These are phyloP conservation scores for Eruca vesicaria DNA, from an alignment of 441 rosid genomes.

Conservation along the genomic window DNA sequence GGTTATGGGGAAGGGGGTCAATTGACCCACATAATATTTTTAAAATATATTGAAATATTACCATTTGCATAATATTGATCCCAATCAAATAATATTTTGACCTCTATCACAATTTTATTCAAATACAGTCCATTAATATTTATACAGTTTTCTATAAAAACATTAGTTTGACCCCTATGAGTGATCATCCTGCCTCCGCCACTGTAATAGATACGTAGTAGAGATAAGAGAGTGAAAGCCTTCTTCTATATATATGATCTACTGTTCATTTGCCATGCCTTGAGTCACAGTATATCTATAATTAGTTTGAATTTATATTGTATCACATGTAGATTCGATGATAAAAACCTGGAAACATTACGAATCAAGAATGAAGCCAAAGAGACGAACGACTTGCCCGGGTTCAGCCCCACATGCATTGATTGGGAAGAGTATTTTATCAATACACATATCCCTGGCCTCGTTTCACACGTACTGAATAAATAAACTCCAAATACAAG, in stretches of 20 bases:
- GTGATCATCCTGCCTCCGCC: too few species aligned
- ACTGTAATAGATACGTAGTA: background rate
- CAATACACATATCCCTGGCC: slow-evolving; percentile 21
- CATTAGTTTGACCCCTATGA: too few species aligned
- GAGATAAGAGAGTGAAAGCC: background rate
- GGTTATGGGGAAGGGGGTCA: too few species aligned
- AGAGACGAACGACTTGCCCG: background rate
- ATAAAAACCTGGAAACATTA: background rate
- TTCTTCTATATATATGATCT: background rate
- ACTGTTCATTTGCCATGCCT: background rate
- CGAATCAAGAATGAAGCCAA: slow-evolving; percentile 7
- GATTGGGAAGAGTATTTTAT: slow-evolving; percentile 18
- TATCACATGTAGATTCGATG: background rate
- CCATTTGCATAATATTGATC: too few species aligned
- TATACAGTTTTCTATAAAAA: too few species aligned
- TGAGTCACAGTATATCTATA: background rate
- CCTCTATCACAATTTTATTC: too few species aligned
- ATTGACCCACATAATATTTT: too few species aligned
- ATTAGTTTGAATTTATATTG: background rate
- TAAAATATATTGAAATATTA: too few species aligned
- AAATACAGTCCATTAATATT: too few species aligned
- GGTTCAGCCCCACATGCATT: slow-evolving; percentile 6
- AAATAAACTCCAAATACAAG: background rate
- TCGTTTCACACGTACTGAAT: slow-evolving; percentile 3
- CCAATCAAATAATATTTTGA: too few species aligned